Evolutionary conservation across 208 protist genomes (phyloP).

Genomic region (Acanthamoeba healyi): DNA sequence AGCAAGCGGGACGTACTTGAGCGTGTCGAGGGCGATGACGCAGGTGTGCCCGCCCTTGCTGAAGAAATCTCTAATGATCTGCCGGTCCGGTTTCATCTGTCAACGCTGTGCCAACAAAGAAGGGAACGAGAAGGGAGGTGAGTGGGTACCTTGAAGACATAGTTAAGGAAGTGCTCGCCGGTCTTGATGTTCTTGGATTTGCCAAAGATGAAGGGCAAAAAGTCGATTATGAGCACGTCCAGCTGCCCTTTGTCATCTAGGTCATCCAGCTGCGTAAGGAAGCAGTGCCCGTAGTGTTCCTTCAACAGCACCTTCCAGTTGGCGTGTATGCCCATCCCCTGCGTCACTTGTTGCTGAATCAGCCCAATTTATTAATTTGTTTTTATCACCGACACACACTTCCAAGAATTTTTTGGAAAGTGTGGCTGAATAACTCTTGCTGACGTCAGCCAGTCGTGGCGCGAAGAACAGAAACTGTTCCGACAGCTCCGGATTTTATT

Average conservation of each 20-base stretch:
- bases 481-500: no score
- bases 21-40: conserved; percentile 27
- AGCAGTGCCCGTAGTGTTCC: neutral
- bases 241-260: conserved; percentile 34
- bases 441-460: no score
- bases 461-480: no score
- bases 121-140: neutral
- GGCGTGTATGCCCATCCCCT: conserved; percentile 31
- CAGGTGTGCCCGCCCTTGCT: conserved; percentile 39
- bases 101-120: neutral
- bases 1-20: conserved; percentile 39
- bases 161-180: conserved; percentile 60
- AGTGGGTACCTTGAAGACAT: conserved; percentile 27
- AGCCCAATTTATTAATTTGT: no score
- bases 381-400: no score
- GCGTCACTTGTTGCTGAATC: no score
- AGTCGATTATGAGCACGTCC: conserved; percentile 65
- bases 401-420: neutral
- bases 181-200: conserved; percentile 74
- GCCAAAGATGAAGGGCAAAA: conserved; percentile 59
- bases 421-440: no score
- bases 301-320: conserved; percentile 62
- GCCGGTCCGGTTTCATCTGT: neutral
- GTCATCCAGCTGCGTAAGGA: neutral
- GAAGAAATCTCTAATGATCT: conserved; percentile 40